These are phyloP conservation scores for Albatrellus sp. DNA, from an alignment of 1,284 basidiomycete genomes.

Conservation along the genomic window DNA sequence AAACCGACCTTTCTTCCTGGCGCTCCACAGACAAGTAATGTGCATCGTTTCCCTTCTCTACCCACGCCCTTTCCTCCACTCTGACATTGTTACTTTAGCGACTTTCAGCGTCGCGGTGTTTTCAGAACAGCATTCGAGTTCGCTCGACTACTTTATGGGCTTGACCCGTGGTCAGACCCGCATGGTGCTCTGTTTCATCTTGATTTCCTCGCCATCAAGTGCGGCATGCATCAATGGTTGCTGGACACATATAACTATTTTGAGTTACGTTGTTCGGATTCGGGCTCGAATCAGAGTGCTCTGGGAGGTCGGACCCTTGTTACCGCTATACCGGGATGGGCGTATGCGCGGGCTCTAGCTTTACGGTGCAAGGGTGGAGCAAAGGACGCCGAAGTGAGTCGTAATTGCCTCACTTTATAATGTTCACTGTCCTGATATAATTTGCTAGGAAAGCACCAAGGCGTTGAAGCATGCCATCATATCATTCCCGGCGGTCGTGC, in stretches of 20 bases:
- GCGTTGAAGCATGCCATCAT: constrained; percentile 64
- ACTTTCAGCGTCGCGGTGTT: constrained; percentile 79
- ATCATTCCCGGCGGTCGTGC: constrained; percentile 70
- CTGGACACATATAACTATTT: constrained; percentile 51
- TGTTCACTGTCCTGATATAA: constrained; percentile 17
- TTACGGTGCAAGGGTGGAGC: constrained; percentile 41
- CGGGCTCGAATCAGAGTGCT: constrained; percentile 13
- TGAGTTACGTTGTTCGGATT: constrained; percentile 16
- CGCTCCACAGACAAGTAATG: constrained; percentile 67
- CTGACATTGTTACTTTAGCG: constrained; percentile 26
- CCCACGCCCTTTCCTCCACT: background rate
- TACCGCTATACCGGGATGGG: constrained; percentile 66
- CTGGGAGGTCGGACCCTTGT: constrained; percentile 32
- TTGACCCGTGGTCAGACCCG: constrained; percentile 78
- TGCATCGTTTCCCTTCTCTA: constrained; percentile 23
- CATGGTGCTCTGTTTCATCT: constrained; percentile 78
- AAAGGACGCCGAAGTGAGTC: constrained; percentile 14
- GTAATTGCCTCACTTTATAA: background rate
- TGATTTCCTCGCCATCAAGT: constrained; percentile 75
- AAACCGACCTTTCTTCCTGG: constrained; percentile 78
- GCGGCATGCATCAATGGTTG: constrained; percentile 72
- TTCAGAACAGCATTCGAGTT: constrained; percentile 85
- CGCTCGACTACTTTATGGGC: constrained; percentile 64
- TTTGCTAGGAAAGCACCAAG: constrained; percentile 36
- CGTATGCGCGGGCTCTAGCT: constrained; percentile 66